phyloP scores from a whole-genome alignment of 306 rosid genomes.

The Quercus parvula region DNA sequence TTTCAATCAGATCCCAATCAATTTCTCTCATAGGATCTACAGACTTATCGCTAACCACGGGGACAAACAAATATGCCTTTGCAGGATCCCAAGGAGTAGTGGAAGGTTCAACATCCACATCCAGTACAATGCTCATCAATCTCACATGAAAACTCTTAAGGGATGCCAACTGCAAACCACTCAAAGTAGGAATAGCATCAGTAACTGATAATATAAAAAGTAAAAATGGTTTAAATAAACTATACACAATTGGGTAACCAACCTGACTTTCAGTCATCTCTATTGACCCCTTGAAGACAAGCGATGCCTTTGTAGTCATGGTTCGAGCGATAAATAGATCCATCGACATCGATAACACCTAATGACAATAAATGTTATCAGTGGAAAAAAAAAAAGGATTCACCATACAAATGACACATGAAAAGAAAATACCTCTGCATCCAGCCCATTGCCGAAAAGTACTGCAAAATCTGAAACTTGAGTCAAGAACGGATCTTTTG shows the following conservation, averaged over 20 bases:
- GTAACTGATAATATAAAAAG: conserved; percentile 23
- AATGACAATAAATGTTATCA: conserved; percentile 21
- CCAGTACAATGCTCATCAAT: conserved; percentile 97
- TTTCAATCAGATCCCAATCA: conserved; percentile 92
- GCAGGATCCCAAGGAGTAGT: conserved; percentile 99
- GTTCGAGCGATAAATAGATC: conserved; percentile 99
- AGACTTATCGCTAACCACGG: conserved; percentile 79
- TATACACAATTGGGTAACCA: conserved; percentile 1
- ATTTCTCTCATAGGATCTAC: conserved; percentile 74
- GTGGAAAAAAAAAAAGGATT: conserved; percentile 10
- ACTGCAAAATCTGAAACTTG: conserved; percentile 91
- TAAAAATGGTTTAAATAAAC: conserved; percentile 11
- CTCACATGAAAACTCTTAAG: conserved; percentile 95
- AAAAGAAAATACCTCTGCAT: conserved; percentile 87
- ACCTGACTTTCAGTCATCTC: conserved; percentile 87
- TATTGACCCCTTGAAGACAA: conserved; percentile 78
- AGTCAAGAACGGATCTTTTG: conserved; percentile 91
- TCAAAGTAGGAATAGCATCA: conserved; percentile 27
- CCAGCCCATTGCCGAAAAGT: conserved; percentile 94
- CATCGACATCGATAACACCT: conserved; percentile 99
- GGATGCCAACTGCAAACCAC: conserved; percentile 74
- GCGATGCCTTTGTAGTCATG: conserved; percentile 94
- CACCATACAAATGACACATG: conserved; percentile 8
- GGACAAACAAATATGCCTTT: conserved; percentile 94
- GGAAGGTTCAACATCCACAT: conserved; percentile 99